Evolutionary conservation across 106 monocot genomes (phyloP).

Genomic region (Dendrobium chrysotoxum): DNA sequence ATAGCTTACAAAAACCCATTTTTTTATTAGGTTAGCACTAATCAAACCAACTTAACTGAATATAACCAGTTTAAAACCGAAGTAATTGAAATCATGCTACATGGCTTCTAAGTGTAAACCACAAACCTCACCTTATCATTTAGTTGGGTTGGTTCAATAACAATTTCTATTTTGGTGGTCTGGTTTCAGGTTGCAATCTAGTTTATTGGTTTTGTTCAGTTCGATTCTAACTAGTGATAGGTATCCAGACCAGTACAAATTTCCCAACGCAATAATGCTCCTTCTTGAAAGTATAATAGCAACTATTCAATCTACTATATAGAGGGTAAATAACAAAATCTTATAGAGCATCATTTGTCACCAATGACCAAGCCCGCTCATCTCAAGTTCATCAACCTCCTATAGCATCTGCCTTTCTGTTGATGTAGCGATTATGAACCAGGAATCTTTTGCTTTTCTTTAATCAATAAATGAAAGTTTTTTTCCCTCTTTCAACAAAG

Average conservation of each 20-base stretch:
- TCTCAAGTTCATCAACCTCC: not conserved
- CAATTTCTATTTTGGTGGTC: not conserved
- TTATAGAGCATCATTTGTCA: not conserved
- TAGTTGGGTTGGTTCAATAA: not conserved
- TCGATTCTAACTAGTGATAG: not conserved
- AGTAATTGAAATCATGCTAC: slow-evolving; percentile 1
- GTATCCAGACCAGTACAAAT: not conserved
- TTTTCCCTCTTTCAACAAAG: not conserved
- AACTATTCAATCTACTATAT: not conserved
- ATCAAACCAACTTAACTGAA: not conserved
- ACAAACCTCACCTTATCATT: not conserved
- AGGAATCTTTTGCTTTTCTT: not conserved
- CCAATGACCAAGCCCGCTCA: not conserved
- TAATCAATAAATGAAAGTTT: not conserved
- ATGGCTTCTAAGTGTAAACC: not conserved
- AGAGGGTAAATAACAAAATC: not conserved
- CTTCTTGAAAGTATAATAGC: not conserved
- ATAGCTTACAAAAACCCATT: not conserved
- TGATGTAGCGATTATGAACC: not conserved
- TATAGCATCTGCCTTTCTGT: not conserved
- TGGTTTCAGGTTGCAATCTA: not conserved
- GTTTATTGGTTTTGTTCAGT: not conserved
- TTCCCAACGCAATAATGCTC: not conserved
- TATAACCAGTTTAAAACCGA: not conserved
- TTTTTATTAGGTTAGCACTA: not conserved